Base-by-base conservation (phyloP, 495 filamentous ascomycete species). In the Neurospora sublineolata region DNA sequence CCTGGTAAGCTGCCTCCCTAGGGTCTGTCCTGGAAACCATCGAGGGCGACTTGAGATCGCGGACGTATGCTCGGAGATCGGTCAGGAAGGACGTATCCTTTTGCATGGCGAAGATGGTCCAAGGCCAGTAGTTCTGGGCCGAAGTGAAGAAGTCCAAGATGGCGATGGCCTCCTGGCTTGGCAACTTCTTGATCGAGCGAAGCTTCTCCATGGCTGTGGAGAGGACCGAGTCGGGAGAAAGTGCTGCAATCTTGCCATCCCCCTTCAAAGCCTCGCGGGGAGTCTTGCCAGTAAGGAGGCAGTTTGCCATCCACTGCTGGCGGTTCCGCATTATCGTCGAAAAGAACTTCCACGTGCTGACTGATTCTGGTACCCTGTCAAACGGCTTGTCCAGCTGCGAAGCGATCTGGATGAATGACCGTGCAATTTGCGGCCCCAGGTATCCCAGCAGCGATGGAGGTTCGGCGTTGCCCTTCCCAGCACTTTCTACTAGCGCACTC, bases 241-340 rank as follows among this genome's bases (percentile, higher is more conserved):
- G 81, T 81, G 81, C 85, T 73, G 82, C 83, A 80, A 76, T 76
- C 71, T 84, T 84, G 33, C 75, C 79, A 38, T 87, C 85, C 1
- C 80, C 81, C 71, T 88, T 90, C 74, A 93, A 78, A 1, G 89
- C 87, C 68, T 94, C 87, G 69, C 89, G 87, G 18, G 95, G 92
- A 1, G 92, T 92, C 72, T 89, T 89, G 33, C 95, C 95, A 4
- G 94, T 97, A 36, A 98, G 89, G 68, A 98, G 86, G 77, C 93
- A 94, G 60, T 97, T 93, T 0, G 94, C 89, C 82, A 99, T 90
- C 90, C 96, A 98, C 77, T 97, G 93, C 74, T 99, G 95, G 70
- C 93, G 90, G 76, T 92, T 94, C 76, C 92, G 91, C 67, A 98
- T 87, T 67, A 97, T 88, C n/a, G 89, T 89, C 37, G 94, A 91